Percentiles rank a stretch among this genome's conserved stretches.
phyloP scores from a whole-genome alignment of 2,329 filamentous ascomycete species.

The Hypoxylon sp. region DNA sequence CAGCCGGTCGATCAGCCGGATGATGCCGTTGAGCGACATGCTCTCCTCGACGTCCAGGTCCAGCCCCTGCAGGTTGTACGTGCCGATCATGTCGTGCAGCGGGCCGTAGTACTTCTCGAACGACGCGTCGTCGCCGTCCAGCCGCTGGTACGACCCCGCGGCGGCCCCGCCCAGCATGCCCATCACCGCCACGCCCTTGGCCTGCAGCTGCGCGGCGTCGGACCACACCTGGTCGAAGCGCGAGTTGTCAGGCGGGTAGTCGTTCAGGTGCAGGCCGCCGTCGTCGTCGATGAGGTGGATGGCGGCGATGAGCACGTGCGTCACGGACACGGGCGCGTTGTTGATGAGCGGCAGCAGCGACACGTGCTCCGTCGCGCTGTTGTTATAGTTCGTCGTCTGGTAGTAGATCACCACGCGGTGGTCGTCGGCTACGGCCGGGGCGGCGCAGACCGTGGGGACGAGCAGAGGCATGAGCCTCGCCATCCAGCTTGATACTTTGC shows the following conservation, averaged over 20 bases:
- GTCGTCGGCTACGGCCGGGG: conserved; percentile 45
- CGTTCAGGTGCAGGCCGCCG: conserved; percentile 81
- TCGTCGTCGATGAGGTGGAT: conserved; percentile 83
- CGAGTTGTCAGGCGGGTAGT: conserved; percentile 77
- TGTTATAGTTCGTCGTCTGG: conserved; percentile 66
- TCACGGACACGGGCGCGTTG: conserved; percentile 66
- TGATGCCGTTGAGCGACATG: conserved; percentile 76
- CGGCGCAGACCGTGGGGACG: conserved; percentile 39
- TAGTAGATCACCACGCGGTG: conserved; percentile 67
- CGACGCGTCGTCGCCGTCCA: conserved; percentile 68
- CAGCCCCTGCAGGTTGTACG: conserved; percentile 75
- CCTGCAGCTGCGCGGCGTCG: conserved; percentile 80
- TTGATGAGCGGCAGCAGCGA: conserved; percentile 67
- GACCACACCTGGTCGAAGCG: conserved; percentile 82
- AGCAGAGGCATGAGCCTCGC: conserved; percentile 47
- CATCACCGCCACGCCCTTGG: conserved; percentile 81
- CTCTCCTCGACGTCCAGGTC: conserved; percentile 86
- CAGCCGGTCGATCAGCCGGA: conserved; percentile 76
- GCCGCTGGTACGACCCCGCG: conserved; percentile 74
- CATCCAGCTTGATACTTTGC: conserved; percentile 43
- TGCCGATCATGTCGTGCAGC: conserved; percentile 74
- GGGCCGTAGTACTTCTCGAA: conserved; percentile 84
- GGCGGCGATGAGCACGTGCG: conserved; percentile 89
- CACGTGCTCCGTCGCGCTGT: conserved; percentile 60
- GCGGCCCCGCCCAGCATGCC: conserved; percentile 92